Base-by-base conservation (phyloP, 345 rosid genomes). In the Eutrema heterophyllum region DNA sequence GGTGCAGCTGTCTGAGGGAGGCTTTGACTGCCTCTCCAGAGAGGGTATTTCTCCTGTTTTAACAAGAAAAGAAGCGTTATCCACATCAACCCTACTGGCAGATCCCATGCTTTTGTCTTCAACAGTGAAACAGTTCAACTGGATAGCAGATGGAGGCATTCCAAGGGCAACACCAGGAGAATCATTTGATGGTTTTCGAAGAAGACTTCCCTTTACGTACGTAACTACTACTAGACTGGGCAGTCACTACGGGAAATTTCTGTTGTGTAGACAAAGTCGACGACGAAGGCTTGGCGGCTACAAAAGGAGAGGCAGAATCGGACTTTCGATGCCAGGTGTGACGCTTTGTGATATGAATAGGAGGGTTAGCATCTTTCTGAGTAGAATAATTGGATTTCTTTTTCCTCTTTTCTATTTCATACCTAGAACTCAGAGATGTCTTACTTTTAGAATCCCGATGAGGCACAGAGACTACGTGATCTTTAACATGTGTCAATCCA, bases 131-230 rank as follows among this genome's bases (percentile, higher is more conserved):
- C 81, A 65, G 71, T 76, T 82, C 74, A 84, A 76, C 79, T 73
- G 81, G 73, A 63, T 44, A 46, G 76, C 80, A 68, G 87, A 68
- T 39, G 87, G 78, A 79, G 78, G 74, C 39, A 64, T 70, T 66
- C 82, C 79, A 73, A 50, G 79, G 54, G 83, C 53, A 68, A 73
- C 72, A 64, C 82, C 75, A 73, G 66, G 83, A 69, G 87, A 74
- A 51, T 55, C 84, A 50, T 77, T 52, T 4, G 68, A 67, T 38
- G 93, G 80, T 70, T 89, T 85, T 75, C 98, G 86, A 59, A 92
- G 93, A 81, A 95, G 93, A 79, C 97, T 92, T 95, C 61, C 98
- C 97, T 82, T 95, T 95, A 53, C 98, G 92, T 73, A 95, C 72
- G 51, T 95, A 95, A 60, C 85, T 82, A 73, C 61, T 53, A 50